phyloP scores from a whole-genome alignment of 2,329 filamentous ascomycete genomes.

The Pseudogymnoascus verrucosus region DNA sequence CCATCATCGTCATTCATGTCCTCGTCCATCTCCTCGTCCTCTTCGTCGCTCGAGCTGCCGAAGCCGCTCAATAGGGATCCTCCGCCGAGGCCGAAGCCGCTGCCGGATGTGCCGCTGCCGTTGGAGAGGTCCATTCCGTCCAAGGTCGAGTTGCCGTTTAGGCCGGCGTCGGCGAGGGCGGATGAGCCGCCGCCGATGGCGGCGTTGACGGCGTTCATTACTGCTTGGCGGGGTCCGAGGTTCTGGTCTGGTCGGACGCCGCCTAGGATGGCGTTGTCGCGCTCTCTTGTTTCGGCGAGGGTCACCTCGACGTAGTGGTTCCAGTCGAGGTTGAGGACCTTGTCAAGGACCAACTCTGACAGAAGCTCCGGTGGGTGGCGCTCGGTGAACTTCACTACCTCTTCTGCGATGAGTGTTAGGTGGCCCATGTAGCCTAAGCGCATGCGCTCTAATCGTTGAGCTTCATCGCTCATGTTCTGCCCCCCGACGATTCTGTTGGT shows the following conservation, averaged over 20 bases:
- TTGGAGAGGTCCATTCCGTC: constrained; percentile 60
- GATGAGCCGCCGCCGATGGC: constrained; percentile 55
- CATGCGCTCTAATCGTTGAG: constrained; percentile 75
- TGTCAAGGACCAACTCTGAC: constrained; percentile 75
- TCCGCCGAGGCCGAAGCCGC: constrained; percentile 63
- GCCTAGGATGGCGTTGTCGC: constrained; percentile 96
- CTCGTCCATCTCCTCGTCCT: constrained; percentile 88
- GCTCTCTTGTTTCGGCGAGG: constrained; percentile 84
- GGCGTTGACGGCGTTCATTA: constrained; percentile 47
- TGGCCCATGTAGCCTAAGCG: constrained; percentile 98
- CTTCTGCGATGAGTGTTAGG: constrained; percentile 90
- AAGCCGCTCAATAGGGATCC: constrained; percentile 81
- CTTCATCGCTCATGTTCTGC: constrained; percentile 77
- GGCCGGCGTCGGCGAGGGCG: constrained; percentile 70
- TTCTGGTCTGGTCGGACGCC: constrained; percentile 89
- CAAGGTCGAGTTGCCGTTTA: constrained; percentile 50
- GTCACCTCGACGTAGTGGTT: constrained; percentile 91
- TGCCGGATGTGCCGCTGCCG: constrained; percentile 55
- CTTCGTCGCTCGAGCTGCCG: constrained; percentile 89
- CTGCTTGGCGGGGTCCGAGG: constrained; percentile 65
- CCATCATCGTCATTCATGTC: constrained; percentile 59
- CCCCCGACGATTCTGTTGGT: constrained; percentile 89
- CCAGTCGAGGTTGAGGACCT: constrained; percentile 85
- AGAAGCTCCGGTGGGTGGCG: constrained; percentile 83
- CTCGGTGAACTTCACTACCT: constrained; percentile 97